Evolutionary conservation across 1,139 yeast genomes (phyloP), one percentile per base, ranked within the genome.

Genomic region (Hanseniaspora sp.): DNA sequence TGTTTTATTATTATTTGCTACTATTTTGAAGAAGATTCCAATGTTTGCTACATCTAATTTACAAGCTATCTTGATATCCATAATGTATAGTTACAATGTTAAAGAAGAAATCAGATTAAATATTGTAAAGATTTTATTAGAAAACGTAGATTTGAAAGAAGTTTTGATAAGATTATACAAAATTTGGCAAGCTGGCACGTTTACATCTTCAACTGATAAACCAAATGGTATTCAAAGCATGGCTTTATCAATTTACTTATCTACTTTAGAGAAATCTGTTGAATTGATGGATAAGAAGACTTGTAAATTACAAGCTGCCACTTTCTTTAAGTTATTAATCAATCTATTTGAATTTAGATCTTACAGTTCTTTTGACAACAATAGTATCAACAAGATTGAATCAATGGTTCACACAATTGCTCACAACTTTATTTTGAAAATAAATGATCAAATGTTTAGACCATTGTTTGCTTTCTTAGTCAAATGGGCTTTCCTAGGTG

Each of bases 401-500:
- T 76, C 86, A 37, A 76, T 85, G 17, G 79, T 84, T 66, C 83
- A 85, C 63, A 72, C 77, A 48, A 79, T 90, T 67, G 92, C 87
- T 44, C 79, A 90, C 59, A 74, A 74, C 37, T 82, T 81, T 61
- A 95, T 92, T 30, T 77, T 92, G 83, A 90, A 92, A 68, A 77
- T 94, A 68, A 92, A 92, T 65, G 98, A 92, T 68, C 87, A 87
- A 72, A 78, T 82, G 13, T 94, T 92, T 77, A 79, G 97, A 65
- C 98, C 98, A 30, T 71, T 87, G 63, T 90, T 94, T 71, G 90
- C 92, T 7, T 75, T 82, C 41, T 74, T 87, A 64, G 88, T 84
- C n/a, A 80, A 92, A 67, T 92, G 98, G 98, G 95, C 96, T 2
- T 77, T 86, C 60, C 82, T 79, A 58, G 95, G 88, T 55, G 92